Evolutionary conservation across 2,329 filamentous ascomycete genomes (phyloP), one percentile per base, ranked within the genome.

Genomic region (Scolecobasidium constrictum): DNA sequence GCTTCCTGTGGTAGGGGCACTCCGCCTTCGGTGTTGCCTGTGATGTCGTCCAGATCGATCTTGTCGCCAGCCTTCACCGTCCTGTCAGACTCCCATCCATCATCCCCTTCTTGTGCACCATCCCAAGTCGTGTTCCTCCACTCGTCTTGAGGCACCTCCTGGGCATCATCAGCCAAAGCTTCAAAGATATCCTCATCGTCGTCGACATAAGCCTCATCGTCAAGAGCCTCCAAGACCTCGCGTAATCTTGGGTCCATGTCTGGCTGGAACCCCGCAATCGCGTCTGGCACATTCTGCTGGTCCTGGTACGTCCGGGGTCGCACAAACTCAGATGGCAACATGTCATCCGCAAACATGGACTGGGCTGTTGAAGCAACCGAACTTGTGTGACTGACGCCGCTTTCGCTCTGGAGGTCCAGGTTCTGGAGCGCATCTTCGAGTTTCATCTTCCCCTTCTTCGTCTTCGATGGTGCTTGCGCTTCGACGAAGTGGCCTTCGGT

Each of bases 161-260:
- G 68, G 1, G 77, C 78, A 44, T 83, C 78, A 54, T 74, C 68
- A 16, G 85, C 77, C 35, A 94, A 65, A 50, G 81, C 64, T 35
- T 75, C 77, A 61, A 98, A 96, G 40, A 96, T 65, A 20, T 92
- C 84, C n/a, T 92, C 85, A 18, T 80, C 78, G 20, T 75, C 72
- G 26, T 90, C 90, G 2, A 98, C 88, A 56, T 86, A 98, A 2
- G 83, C 90, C 18, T 98, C 92, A 55, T 98, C 92, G 38, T 98
- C 92, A 21, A 98, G 67, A 9, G 92, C 92, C 63, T 95, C 88
- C 18, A 98, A 66, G 4, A 88, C 87, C 61, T 98, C 92, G 36
- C 92, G 76, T 51, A 98, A 61, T 31, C 90, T 74, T 2, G 88
- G 88, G 56, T 98, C 93, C 92, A 98, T 96, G 57, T 96, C 88